Base-by-base conservation (phyloP, 139 green algal species). In the Tetraselmis striata region DNA sequence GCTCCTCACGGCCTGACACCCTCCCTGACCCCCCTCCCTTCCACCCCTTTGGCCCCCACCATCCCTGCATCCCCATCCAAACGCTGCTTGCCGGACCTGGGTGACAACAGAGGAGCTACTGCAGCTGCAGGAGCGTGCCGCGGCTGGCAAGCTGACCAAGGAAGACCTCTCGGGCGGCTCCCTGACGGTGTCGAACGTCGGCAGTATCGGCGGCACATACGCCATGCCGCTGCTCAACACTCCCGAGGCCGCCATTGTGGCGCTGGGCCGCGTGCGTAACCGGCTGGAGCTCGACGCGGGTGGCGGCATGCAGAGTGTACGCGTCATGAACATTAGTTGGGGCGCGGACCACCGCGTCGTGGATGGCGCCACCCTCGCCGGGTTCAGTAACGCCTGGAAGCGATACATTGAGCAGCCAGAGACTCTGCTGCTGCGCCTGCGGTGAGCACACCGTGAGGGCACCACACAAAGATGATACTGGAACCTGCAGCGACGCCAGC, bases 171-270 rank as follows among this genome's bases (percentile, higher is more conserved):
- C 58, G 2, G 91, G 87, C 1, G 92, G 91, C 5, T 98, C 93
- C 67, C 90, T 98, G 77, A 95, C 94, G 0, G 77, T 98, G 1
- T 95, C 89, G 32, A 98, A 98, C 90, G 94, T 98, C 31, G 88
- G 95, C 77, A 92, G 86, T 30, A 91, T 98, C 27, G 94, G 95
- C 0, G 95, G 94, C 32, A 94, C 90, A 0, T 95, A 95, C 77
- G 94, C 94, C 24, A 89, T 89, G 0, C 95, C 95, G 0, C 80
- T 98, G 30, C 85, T 98, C 30, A 91, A 91, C 78, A 77, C 89
- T 0, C 92, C 92, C 11, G 89, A 95, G 82, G 79, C 87, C 95
- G 93, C 93, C 84, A 98, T 98, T 28, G 89, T 98, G 28, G 94
- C 95, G 0, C 83, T 98, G 30, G 95, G 95, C 1, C 82, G 87